These are phyloP conservation scores for Balakata baccata DNA, from an alignment of 345 rosid species.

Conservation along the genomic window DNA sequence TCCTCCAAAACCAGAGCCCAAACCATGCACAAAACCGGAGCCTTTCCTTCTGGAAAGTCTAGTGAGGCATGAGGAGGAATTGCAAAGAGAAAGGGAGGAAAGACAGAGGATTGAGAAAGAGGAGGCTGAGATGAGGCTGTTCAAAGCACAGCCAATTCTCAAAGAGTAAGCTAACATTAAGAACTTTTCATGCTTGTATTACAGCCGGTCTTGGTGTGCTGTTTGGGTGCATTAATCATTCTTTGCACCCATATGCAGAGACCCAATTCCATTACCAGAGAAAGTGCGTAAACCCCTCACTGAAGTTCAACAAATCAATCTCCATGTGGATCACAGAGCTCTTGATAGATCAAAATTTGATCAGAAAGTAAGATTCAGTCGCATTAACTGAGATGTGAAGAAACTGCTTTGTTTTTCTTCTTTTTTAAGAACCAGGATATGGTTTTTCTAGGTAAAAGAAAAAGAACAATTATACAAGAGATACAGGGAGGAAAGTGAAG, in stretches of 20 bases:
- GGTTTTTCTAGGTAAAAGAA: conserved; percentile 65
- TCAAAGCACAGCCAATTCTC: conserved; percentile 73
- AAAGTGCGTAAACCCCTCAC: conserved; percentile 86
- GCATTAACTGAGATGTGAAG: background rate
- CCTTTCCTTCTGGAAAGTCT: conserved; percentile 89
- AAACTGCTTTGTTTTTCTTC: background rate
- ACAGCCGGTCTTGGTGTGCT: background rate
- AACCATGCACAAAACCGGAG: conserved; percentile 72
- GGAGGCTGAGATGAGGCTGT: conserved; percentile 65
- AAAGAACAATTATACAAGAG: conserved; percentile 81
- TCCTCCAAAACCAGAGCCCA: conserved; percentile 88
- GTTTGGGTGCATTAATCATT: too few species aligned
- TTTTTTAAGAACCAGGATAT: background rate
- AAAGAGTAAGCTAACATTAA: conserved; percentile 47
- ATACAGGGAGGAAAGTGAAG: conserved; percentile 90
- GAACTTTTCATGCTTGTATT: too few species aligned
- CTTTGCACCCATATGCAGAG: conserved; percentile 39
- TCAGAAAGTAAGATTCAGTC: conserved; percentile 50
- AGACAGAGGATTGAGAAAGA: conserved; percentile 63
- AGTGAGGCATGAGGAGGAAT: conserved; percentile 83
- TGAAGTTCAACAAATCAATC: conserved; percentile 65
- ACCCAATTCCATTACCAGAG: conserved; percentile 91
- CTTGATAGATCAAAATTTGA: conserved; percentile 86
- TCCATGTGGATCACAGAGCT: conserved; percentile 64
- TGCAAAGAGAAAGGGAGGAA: conserved; percentile 79